phyloP scores from a whole-genome alignment of 73 alveolate species.

The Chromera velia region DNA sequence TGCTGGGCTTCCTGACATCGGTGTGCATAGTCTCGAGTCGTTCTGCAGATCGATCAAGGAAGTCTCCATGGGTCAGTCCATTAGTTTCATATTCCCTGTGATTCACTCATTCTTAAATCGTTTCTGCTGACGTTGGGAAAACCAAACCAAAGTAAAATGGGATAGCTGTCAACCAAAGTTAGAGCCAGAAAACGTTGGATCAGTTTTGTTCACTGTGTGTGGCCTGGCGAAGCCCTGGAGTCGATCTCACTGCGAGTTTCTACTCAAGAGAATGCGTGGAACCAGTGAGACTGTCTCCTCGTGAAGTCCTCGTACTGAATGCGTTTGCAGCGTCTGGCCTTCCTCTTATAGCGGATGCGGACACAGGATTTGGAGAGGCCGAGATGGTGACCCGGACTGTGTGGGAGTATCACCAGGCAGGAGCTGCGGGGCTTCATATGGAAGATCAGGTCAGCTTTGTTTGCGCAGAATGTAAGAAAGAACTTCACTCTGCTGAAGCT shows the following conservation, averaged over 20 bases:
- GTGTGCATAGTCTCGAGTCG: constrained; percentile 54
- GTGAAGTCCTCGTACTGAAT: constrained; percentile 2
- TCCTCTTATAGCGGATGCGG: constrained; percentile 89
- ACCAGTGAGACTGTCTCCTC: no score
- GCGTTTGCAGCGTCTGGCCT: constrained; percentile 53
- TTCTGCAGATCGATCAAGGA: constrained; percentile 54
- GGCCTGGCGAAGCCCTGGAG: no score
- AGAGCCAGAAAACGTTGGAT: neutral
- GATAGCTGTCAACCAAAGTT: neutral
- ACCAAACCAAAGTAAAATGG: neutral
- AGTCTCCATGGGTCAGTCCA: constrained; percentile 45
- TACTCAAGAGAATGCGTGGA: no score
- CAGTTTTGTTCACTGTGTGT: no score
- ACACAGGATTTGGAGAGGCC: constrained; percentile 67
- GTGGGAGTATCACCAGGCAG: constrained; percentile 73
- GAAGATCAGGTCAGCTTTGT: constrained; percentile 49
- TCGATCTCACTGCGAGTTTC: no score
- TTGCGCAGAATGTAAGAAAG: no score
- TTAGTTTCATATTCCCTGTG: neutral
- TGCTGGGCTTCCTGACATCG: constrained; percentile 86
- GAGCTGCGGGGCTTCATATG: constrained; percentile 89
- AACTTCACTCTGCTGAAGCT: no score
- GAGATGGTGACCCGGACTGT: constrained; percentile 83
- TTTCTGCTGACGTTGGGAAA: neutral
- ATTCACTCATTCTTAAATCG: neutral